Conservation (phyloP, 495 filamentous ascomycete species). For the Parmelia sp. region DNA sequence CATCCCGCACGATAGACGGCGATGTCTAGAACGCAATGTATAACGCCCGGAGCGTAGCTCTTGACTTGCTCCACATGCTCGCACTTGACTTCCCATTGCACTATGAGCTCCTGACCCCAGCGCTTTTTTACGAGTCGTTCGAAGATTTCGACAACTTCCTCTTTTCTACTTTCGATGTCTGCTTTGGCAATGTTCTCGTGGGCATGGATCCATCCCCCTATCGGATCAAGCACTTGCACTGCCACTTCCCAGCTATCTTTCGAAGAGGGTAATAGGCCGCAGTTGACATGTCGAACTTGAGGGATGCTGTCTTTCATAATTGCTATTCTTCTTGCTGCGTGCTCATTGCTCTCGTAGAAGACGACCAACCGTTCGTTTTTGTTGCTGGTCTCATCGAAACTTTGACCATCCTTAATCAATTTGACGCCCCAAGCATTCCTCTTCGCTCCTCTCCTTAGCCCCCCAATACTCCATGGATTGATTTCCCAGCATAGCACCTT, state of each 20-base stretch:
- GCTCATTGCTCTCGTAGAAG: slow-evolving; percentile 33
- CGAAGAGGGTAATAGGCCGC: slow-evolving; percentile 72
- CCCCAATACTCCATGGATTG: slow-evolving; percentile 84
- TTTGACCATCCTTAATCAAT: slow-evolving; percentile 40
- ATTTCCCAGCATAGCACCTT: slow-evolving; percentile 82
- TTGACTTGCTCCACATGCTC: slow-evolving; percentile 77
- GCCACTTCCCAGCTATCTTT: slow-evolving; percentile 57
- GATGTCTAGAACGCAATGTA: slow-evolving; percentile 85
- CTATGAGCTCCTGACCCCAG: slow-evolving; percentile 4
- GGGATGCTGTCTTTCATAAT: slow-evolving; percentile 23
- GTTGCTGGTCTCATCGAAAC: slow-evolving; percentile 23
- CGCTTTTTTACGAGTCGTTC: not conserved
- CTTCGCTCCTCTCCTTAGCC: slow-evolving; percentile 60
- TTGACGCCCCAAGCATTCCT: slow-evolving; percentile 59
- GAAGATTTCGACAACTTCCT: slow-evolving; percentile 28
- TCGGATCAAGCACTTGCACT: slow-evolving; percentile 48
- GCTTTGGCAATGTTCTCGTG: slow-evolving; percentile 74
- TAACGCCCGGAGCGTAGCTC: slow-evolving; percentile 84
- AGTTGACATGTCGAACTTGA: slow-evolving; percentile 64
- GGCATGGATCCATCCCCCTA: slow-evolving; percentile 68
- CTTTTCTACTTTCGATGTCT: slow-evolving; percentile 52
- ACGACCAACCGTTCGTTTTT: slow-evolving; percentile 48
- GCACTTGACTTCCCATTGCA: slow-evolving; percentile 37
- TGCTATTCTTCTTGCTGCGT: slow-evolving; percentile 19
- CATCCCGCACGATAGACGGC: slow-evolving; percentile 33